Base-by-base conservation (phyloP, 1,284 basidiomycete species). In the Leccinum holopus region DNA sequence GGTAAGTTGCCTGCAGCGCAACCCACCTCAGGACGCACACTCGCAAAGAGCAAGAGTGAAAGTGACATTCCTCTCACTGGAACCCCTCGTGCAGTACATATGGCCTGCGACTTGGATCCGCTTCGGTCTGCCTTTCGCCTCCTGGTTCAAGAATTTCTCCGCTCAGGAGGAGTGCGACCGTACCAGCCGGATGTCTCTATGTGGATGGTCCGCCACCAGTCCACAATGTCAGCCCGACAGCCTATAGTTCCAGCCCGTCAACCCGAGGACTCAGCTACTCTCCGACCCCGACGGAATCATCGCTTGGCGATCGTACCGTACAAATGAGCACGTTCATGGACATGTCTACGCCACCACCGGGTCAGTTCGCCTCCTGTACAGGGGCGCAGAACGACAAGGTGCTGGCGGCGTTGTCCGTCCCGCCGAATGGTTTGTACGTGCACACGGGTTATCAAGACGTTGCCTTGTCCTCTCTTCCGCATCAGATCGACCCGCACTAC, bases 211-310 rank as follows among this genome's bases (percentile, higher is more conserved):
- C 62, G 3, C 58, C 1, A 5, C 2, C 58, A 21, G 57, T 37
- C 55, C 49, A 62, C 51, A 49, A 69, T 55, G 33, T 60, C 58
- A 67, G 68, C 62, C 70, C 72, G 4, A 60, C 60, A 21, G 37
- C 64, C 14, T 69, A 64, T 52, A 67, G 64, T 55, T 63, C 69
- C 33, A 80, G 77, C 66, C 82, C 84, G 3, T 72, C 79, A 18
- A 85, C 83, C 0, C 85, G 84, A 0, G 75, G 77, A 21, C 80
- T 87, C 33, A 81, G 77, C 12, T 82, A 83, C 59, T 86, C 85
- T 1, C 85, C 85, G 0, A 80, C 82, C 0, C 80, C 83, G 1
- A 84, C 83, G 2, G 84, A 83, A 61, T 85, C 81, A 0, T 83
- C 82, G 3, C 69, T 77, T 53, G 82, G 81, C 35, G 83, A 85